Evolutionary conservation across 1,284 basidiomycete genomes (phyloP).

Genomic region (Mycena sp.): DNA sequence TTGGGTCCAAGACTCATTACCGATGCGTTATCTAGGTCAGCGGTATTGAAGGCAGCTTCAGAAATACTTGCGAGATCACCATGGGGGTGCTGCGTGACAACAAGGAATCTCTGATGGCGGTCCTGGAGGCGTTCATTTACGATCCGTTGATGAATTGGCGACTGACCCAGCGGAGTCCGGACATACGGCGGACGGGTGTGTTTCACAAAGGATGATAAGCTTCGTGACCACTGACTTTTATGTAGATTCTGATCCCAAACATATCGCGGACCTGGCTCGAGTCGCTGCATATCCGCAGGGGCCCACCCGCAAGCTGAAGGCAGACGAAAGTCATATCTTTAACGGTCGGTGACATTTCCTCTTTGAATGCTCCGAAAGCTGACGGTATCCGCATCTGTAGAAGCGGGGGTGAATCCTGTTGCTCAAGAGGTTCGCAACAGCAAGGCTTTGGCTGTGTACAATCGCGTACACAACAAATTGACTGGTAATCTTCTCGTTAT

Average conservation of each 20-base stretch:
- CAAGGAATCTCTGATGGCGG: slow-evolving; percentile 97
- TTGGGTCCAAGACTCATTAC: slow-evolving; percentile 8
- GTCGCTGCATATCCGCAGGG: slow-evolving; percentile 81
- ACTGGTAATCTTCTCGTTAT: slow-evolving; percentile 66
- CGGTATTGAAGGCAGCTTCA: slow-evolving; percentile 97
- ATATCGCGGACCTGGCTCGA: slow-evolving; percentile 71
- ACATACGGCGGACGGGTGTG: slow-evolving; percentile 58
- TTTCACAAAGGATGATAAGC: neutral
- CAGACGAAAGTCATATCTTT: slow-evolving; percentile 87
- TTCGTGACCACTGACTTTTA: slow-evolving; percentile 18
- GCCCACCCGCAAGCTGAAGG: slow-evolving; percentile 78
- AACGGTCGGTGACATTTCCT: slow-evolving; percentile 61
- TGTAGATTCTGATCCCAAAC: slow-evolving; percentile 59
- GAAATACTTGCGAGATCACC: slow-evolving; percentile 95
- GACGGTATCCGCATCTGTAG: slow-evolving; percentile 48
- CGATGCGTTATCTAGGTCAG: slow-evolving; percentile 71
- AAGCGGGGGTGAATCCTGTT: slow-evolving; percentile 64
- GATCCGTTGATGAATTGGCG: slow-evolving; percentile 93
- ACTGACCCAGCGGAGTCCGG: slow-evolving; percentile 81
- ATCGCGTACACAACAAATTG: slow-evolving; percentile 93
- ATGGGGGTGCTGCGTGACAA: slow-evolving; percentile 97
- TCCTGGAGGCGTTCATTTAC: slow-evolving; percentile 95
- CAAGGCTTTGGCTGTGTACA: slow-evolving; percentile 90
- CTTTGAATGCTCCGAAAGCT: neutral
- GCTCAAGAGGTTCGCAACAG: slow-evolving; percentile 91